These are phyloP conservation scores for Penicillium turbatum DNA, from an alignment of 495 filamentous ascomycete genomes.

Conservation along the genomic window DNA sequence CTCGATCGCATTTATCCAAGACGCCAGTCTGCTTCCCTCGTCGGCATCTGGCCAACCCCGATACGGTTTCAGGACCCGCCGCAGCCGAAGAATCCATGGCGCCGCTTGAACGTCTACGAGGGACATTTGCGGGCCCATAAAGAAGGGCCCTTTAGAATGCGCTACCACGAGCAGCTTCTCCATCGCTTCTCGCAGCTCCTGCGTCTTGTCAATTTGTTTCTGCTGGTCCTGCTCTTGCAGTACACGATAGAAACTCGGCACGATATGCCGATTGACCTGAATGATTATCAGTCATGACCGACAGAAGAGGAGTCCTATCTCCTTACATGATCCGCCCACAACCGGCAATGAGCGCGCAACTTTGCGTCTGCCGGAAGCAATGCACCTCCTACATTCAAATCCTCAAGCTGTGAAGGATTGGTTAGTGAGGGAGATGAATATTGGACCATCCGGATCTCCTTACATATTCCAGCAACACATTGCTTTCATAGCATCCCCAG, in stretches of 20 bases:
- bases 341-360: slow-evolving; percentile 68
- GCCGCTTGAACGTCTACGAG: slow-evolving; percentile 87
- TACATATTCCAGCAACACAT: slow-evolving; percentile 88
- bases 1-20: slow-evolving; percentile 82
- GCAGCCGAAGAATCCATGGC: slow-evolving; percentile 78
- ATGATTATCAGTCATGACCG: slow-evolving; percentile 16
- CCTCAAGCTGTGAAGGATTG: slow-evolving; percentile 59
- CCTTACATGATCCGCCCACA: slow-evolving; percentile 85
- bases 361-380: slow-evolving; percentile 63
- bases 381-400: slow-evolving; percentile 56
- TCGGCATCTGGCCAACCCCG: slow-evolving; percentile 73
- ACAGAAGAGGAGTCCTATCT: background rate
- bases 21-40: slow-evolving; percentile 63
- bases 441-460: slow-evolving; percentile 4
- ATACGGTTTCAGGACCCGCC: slow-evolving; percentile 72
- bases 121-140: slow-evolving; percentile 65
- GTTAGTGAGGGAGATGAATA: slow-evolving; percentile 6
- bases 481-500: slow-evolving; percentile 85
- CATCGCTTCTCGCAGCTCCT: slow-evolving; percentile 67
- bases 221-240: slow-evolving; percentile 65
- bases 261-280: slow-evolving; percentile 76
- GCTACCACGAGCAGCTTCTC: slow-evolving; percentile 68
- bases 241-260: slow-evolving; percentile 76
- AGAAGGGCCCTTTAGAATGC: slow-evolving; percentile 70
- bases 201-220: slow-evolving; percentile 59